phyloP scores from a whole-genome alignment of 1,284 basidiomycete genomes.

The Malassezia brasiliensis region DNA sequence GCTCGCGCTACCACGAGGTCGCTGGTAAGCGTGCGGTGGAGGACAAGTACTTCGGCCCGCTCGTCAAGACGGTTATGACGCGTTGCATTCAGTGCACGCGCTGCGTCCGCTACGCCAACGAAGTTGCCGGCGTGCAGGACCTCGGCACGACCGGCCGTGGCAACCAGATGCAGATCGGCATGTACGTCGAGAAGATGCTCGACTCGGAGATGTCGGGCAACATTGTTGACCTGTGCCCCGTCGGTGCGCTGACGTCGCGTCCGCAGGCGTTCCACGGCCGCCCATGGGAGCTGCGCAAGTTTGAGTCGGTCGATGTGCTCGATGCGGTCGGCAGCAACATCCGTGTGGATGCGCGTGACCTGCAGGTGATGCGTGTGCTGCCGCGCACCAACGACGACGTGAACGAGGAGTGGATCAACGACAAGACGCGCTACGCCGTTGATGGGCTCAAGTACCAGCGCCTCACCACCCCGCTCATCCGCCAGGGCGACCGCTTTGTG shows the following conservation, averaged over 20 bases:
- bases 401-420: constrained; percentile 99
- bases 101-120: constrained; percentile 96
- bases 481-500: constrained; percentile 84
- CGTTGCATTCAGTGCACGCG: constrained; percentile 99
- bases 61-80: constrained; percentile 99
- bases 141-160: constrained; percentile 93
- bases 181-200: constrained; percentile 95
- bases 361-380: constrained; percentile 93
- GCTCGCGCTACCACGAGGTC: constrained; percentile 94
- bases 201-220: constrained; percentile 96
- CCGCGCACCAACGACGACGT: constrained; percentile 94
- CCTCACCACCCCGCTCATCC: constrained; percentile 80
- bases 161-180: constrained; percentile 97
- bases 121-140: constrained; percentile 96
- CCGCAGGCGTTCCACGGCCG: constrained; percentile 94
- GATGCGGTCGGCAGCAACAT: constrained; percentile 98
- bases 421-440: constrained; percentile 94
- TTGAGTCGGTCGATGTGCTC: constrained; percentile 92
- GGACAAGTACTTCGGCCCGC: constrained; percentile 94
- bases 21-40: constrained; percentile 95
- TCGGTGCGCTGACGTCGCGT: constrained; percentile 94
- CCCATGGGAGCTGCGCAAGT: constrained; percentile 97
- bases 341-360: constrained; percentile 86
- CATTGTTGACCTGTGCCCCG: constrained; percentile 85
- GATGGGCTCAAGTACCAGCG: constrained; percentile 94